These are phyloP conservation scores for Pedinophyceae sp. DNA, from an alignment of 139 green algal species.

Conservation along the genomic window DNA sequence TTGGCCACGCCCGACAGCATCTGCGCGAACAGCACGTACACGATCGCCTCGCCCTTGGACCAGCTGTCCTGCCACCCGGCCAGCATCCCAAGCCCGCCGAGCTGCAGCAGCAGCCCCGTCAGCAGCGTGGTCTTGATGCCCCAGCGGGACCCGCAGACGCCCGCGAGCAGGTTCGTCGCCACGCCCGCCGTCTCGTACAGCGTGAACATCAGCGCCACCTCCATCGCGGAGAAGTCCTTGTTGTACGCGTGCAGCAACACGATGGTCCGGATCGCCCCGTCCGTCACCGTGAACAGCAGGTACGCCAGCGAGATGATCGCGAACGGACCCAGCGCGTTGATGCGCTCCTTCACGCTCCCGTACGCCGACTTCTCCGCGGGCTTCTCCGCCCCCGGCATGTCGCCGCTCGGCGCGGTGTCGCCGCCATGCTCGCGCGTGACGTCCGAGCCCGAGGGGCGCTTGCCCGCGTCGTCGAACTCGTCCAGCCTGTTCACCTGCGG, in stretches of 20 bases:
- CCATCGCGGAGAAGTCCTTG: constrained; percentile 13
- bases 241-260: constrained; percentile 72
- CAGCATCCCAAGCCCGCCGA: constrained; percentile 46
- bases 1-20: constrained; percentile 67
- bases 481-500: no score
- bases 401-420: no score
- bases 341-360: no score
- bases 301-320: constrained; percentile 62
- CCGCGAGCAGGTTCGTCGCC: constrained; percentile 59
- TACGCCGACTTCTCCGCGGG: no score
- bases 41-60: constrained; percentile 27
- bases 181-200: constrained; percentile 67
- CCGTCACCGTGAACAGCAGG: constrained; percentile 65
- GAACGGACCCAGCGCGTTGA: constrained; percentile 47
- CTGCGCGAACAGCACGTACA: constrained; percentile 44
- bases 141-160: constrained; percentile 47
- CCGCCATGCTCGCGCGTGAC: no score
- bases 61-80: constrained; percentile 47
- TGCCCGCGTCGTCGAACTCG: no score
- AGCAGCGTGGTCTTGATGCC: constrained; percentile 68
- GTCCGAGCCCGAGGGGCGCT: no score
- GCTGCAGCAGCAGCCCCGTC: constrained; percentile 37
- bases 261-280: constrained; percentile 64
- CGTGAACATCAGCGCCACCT: constrained; percentile 63
- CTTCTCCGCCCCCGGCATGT: no score